A percentile compares a stretch with the other conserved stretches of the same genome.
Conservation (phyloP, 345 rosid genomes). For the Ceriops decandra region DNA sequence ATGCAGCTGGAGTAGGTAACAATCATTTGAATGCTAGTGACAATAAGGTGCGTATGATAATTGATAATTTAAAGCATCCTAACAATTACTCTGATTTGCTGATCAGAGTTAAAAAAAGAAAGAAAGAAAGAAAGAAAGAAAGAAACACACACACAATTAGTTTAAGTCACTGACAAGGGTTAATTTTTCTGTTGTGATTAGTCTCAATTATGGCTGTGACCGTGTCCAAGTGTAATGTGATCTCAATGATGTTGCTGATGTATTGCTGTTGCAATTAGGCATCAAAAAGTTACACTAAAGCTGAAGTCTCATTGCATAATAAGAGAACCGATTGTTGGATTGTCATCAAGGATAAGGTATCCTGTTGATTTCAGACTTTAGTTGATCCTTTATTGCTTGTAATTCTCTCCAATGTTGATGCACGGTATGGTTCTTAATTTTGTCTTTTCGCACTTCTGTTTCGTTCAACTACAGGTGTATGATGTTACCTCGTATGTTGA, state of each 20-base stretch:
- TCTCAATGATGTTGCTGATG: not conserved
- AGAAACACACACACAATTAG: no score
- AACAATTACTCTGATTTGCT: not conserved
- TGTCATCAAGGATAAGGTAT: slow-evolving; percentile 73
- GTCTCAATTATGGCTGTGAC: not conserved
- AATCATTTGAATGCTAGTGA: not conserved
- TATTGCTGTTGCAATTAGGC: slow-evolving; percentile 11
- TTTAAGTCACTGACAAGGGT: not conserved
- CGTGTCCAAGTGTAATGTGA: not conserved
- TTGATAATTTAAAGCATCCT: not conserved
- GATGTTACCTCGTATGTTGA: slow-evolving; percentile 91
- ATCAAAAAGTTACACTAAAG: slow-evolving; percentile 24
- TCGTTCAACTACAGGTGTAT: slow-evolving; percentile 43
- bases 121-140: no score
- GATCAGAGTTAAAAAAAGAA: no score
- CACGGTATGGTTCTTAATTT: no score
- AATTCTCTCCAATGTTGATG: not conserved
- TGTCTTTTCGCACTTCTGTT: not conserved
- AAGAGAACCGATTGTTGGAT: slow-evolving; percentile 90
- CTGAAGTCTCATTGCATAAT: slow-evolving; percentile 60
- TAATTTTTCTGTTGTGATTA: not conserved
- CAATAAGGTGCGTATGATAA: slow-evolving; percentile 15
- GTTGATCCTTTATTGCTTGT: not conserved
- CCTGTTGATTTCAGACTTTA: not conserved
- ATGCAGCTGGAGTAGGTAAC: slow-evolving; percentile 20